These are phyloP conservation scores for Gamsiella multidivaricata DNA, from an alignment of 192 early-diverging fungal genomes.

Conservation along the genomic window DNA sequence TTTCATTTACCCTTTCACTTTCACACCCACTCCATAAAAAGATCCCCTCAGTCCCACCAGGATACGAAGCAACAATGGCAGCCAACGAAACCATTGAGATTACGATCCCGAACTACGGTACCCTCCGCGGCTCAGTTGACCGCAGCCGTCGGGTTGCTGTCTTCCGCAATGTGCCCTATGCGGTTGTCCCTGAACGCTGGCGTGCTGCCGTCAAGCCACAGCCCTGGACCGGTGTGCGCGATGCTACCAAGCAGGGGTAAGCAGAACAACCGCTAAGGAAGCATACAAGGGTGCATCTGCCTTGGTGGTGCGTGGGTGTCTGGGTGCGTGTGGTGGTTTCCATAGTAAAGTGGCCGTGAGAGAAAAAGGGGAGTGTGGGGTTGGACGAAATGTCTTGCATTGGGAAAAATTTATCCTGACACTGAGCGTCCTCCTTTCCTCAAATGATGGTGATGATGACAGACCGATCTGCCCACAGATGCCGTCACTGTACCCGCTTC, in stretches of 20 bases:
- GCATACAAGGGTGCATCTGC: neutral
- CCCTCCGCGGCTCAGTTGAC: slow-evolving; percentile 11
- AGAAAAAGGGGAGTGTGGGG: no score
- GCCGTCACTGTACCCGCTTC: neutral
- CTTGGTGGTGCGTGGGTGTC: no score
- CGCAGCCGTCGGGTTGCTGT: slow-evolving; percentile 6
- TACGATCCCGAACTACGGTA: slow-evolving; percentile 14
- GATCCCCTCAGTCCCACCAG: no score
- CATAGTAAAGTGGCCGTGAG: no score
- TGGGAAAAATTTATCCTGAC: no score
- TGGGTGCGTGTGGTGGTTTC: no score
- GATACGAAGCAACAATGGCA: neutral
- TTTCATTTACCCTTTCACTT: neutral
- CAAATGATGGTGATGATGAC: neutral
- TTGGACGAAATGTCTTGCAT: no score
- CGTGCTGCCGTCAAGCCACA: slow-evolving; percentile 26
- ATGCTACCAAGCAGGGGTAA: slow-evolving; percentile 36
- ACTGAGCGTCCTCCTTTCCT: neutral
- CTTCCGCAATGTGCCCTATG: slow-evolving; percentile 32
- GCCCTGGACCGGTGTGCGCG: slow-evolving; percentile 26
- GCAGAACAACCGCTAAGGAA: no score
- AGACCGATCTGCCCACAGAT: slow-evolving; percentile 25
- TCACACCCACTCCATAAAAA: no score
- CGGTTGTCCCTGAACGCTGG: slow-evolving; percentile 21
- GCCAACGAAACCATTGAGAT: slow-evolving; percentile 11